Base-by-base conservation (phyloP, 495 filamentous ascomycete species). In the Chaetomium tenue region DNA sequence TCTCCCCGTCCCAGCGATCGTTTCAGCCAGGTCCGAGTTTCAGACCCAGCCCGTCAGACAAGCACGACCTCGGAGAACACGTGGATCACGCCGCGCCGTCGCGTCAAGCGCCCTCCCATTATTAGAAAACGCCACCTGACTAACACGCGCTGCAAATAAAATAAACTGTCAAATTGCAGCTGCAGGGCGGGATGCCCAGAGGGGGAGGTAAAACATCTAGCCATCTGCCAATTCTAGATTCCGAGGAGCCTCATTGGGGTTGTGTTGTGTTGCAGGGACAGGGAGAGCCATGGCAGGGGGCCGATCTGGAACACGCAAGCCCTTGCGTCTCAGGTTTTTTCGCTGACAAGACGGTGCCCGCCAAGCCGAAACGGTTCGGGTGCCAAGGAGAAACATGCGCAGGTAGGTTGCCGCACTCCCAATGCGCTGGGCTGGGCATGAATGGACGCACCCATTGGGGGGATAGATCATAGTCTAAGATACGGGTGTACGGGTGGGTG, bases 361-460 rank as follows among this genome's bases (percentile, higher is more conserved):
- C 44, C 57, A 50, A 60, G 57, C 44, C 58, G 58, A 60, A 60
- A 60, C 58, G 50, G 22, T 15, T 13, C 46, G 2, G 3, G 12
- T 60, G 57, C 57, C 57, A 60, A 60, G 57, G 37, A 65, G 55
- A 57, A 60, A 63, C 40, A 37, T 37, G 33, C 33, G 5, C n/a
- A n/a, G n/a, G n/a, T n/a, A n/a, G n/a, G n/a, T n/a, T n/a, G n/a
- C n/a, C n/a, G n/a, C 5, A 1, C 33, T 37, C 9, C 11, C 9
- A 6, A 3, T 37, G 5, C 33, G 33, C 5, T 12, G 5, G 5
- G 33, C 9, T 8, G 33, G 33, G 33, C 33, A 37, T 37, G 33
- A 37, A 37, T 37, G 6, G 11, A 12, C 33, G 8, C 6, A 11
- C 5, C 5, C 28, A 30, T 6, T 30, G 28, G 33, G 33, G 33